Base-by-base conservation (phyloP, 2,329 filamentous ascomycete genomes). In the Clonostachys solani region DNA sequence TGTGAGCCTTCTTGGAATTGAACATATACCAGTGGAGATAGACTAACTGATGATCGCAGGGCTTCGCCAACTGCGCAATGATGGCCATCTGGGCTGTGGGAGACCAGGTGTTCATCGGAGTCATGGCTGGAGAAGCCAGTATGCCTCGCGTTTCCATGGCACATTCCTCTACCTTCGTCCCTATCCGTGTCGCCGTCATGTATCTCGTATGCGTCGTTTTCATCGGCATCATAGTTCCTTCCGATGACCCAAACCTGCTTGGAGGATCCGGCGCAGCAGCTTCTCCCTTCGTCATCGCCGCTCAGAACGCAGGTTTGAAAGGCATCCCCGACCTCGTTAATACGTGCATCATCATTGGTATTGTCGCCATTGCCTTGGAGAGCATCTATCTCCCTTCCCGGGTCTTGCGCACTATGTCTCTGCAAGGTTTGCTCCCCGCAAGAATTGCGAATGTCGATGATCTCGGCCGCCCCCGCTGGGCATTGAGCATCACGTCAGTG, bases 101-200 rank as follows among this genome's bases (percentile, higher is more conserved):
- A 13, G 40, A 29, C 40, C 40, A 42, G 40, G 40, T 23, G 16
- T 23, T 42, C 40, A 42, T 42, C 17, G 40, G 40, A 13, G 29
- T 42, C 13, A 23, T 29, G 40, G 69, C 60, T 82, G 79, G 78
- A 66, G 68, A 38, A 59, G 65, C 0, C 7, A 29, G 18, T 29
- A 23, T 42, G 55, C 78, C 78, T 0, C 59, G 73, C 23, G 67
- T 66, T 12, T 76, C 76, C 5, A 76, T 82, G 5, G 78, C 78
- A 1, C 62, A 69, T 4, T 78, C 79, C 5, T 80, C 80, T 57
- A 72, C 72, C 40, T 77, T 81, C 49, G 74, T 78, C 36, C 80
- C 81, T 44, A 72, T 78, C 64, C 75, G 78, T 47, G 81, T 82
- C 54, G 52, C 81, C 43, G 70, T 81, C 56, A 70, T 82, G 49